A percentile compares a stretch with the other conserved stretches of the same genome.
These are phyloP conservation scores for Aspergillus jensenii DNA, from an alignment of 2,329 filamentous ascomycete species.

Conservation along the genomic window DNA sequence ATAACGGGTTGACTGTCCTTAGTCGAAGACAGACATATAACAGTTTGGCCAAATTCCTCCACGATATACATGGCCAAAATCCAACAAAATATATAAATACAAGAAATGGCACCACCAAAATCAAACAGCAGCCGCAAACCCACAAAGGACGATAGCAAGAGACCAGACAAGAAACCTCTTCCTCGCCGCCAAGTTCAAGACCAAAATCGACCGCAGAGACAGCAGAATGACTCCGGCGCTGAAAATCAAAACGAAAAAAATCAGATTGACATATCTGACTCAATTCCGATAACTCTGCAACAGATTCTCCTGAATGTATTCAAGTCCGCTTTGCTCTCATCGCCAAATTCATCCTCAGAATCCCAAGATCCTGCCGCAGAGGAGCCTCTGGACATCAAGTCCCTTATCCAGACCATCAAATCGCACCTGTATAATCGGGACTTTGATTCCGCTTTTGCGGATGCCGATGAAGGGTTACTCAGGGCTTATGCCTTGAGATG, in stretches of 20 bases:
- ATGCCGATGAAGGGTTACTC: conserved; percentile 64
- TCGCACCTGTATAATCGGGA: conserved; percentile 81
- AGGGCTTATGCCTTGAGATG: conserved; percentile 85
- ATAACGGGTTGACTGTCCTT: neutral
- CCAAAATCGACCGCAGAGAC: neutral
- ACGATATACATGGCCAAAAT: neutral
- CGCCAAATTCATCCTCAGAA: conserved; percentile 28
- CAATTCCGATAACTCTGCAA: conserved; percentile 57
- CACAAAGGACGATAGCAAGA: conserved; percentile 8
- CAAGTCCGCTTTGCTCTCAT: conserved; percentile 59
- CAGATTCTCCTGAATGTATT: conserved; percentile 75
- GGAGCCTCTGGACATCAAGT: conserved; percentile 37
- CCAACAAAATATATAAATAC: neutral
- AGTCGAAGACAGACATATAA: neutral
- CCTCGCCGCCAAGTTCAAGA: conserved; percentile 4
- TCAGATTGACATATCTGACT: conserved; percentile 24
- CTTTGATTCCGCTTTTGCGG: conserved; percentile 72
- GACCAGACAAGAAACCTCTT: conserved; percentile 11
- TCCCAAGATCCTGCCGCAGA: neutral
- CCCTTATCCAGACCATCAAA: conserved; percentile 77
- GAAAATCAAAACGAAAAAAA: conserved; percentile 4
- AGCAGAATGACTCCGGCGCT: neutral
- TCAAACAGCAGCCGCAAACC: neutral
- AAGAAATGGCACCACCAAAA: conserved; percentile 12
- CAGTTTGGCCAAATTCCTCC: neutral